Percentiles rank a stretch among this genome's conserved stretches.
Conservation (phyloP, 371 early-diverging fungal species). For the Fennellomyces sp. region DNA sequence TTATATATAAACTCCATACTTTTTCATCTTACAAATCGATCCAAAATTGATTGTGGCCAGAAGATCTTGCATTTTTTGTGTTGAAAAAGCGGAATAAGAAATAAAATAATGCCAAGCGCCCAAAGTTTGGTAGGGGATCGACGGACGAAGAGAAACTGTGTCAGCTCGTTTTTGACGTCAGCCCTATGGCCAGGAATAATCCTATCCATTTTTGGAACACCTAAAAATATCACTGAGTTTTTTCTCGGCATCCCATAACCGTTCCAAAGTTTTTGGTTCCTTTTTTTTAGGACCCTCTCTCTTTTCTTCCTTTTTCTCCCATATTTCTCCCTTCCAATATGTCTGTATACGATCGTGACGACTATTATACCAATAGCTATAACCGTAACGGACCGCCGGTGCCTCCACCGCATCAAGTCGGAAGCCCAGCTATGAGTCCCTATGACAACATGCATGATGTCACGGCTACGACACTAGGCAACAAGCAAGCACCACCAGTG, state of each 20-base stretch:
- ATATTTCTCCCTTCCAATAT: not conserved
- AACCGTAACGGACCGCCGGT: not conserved
- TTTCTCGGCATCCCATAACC: not conserved
- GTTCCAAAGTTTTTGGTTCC: not conserved
- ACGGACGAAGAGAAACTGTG: not conserved
- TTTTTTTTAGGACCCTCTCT: not conserved
- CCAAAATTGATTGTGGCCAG: conserved; percentile 6
- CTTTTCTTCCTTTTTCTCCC: not conserved
- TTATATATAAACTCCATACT: not conserved
- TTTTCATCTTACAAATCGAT: conserved; percentile 4
- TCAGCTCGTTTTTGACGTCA: not conserved
- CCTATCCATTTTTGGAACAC: too few relatives aligned
- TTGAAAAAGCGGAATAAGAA: not conserved
- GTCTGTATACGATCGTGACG: conserved; percentile 1
- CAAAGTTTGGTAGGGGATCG: not conserved
- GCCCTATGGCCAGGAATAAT: not conserved
- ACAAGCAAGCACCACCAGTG: conserved; percentile 1
- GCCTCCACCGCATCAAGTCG: not conserved
- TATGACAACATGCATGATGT: conserved; percentile 1
- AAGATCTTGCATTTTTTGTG: not conserved
- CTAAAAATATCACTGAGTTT: not conserved
- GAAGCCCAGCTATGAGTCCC: not conserved
- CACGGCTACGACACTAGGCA: conserved; percentile 11
- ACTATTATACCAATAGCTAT: not conserved
- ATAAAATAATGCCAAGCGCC: not conserved